Base-by-base conservation (phyloP, 345 rosid genomes). In the Populus simonii region DNA sequence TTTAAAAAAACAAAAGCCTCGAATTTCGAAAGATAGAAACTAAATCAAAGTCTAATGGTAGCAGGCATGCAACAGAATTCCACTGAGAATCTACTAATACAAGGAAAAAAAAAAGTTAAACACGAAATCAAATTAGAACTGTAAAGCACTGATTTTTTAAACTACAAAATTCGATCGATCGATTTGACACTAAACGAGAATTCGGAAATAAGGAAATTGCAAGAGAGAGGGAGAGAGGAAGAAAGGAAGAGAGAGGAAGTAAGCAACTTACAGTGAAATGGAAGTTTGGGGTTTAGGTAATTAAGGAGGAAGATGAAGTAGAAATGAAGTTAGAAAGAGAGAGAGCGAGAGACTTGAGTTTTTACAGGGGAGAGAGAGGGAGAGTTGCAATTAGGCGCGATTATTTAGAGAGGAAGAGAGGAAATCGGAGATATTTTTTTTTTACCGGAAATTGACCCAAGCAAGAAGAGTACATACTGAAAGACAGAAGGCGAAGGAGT, bases 241-340 rank as follows among this genome's bases (percentile, higher is more conserved):
- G 80, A 67, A 39, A 66, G 49, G 27, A 36, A 81, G 51, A 4
- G 17, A 31, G 33, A 31, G 33, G 33, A 0, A 33, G 80, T 61
- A 39, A 66, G 49, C 27, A 36, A 81, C 85, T 80, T 76, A 73
- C 87, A 71, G 78, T 66, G 70, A 67, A 35, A 74, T 36, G 51
- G 1, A 4, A 47, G 20, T 74, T 33, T 22, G 45, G 68, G 67
- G 68, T 17, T 47, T 77, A 16, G 66, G 66, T 71, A 35, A 66
- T 18, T 7, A 43, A 69, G 53, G 29, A 45, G 35, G 36, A 29
- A 16, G 6, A 27, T 5, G 9, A 43, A 29, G 11, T 10, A 6
- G 43, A 7, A 43, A 23, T 35, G 12, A 39, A 27, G 70, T 45
- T 41, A 23, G 57, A 38, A 16, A 67, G 45, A 18, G 33, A 53